Conservation (phyloP, 768 basidiomycete species). For the Lentinula lateritia region DNA sequence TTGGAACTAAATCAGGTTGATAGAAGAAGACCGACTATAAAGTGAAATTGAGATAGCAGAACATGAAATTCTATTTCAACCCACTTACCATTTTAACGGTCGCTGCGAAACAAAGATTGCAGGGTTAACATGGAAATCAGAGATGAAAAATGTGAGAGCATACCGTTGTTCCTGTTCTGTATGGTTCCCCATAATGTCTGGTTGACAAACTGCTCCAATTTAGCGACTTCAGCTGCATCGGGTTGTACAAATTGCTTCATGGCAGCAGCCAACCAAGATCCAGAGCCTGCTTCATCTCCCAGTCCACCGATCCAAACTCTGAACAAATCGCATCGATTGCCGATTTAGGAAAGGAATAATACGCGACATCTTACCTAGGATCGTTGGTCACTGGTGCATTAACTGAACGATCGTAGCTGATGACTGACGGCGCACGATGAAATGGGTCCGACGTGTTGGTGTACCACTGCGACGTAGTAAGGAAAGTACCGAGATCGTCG, state of each 20-base stretch:
- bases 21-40: constrained; percentile 46
- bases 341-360: not conserved
- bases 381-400: constrained; percentile 46
- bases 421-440: constrained; percentile 45
- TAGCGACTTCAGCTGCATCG: constrained; percentile 44
- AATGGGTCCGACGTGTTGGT: constrained; percentile 44
- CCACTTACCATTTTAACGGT: constrained; percentile 43
- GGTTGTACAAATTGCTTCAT: constrained; percentile 56
- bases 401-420: constrained; percentile 48
- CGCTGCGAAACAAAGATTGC: constrained; percentile 19
- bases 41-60: not conserved
- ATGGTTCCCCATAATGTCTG: constrained; percentile 43
- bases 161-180: constrained; percentile 39
- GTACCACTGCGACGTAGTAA: constrained; percentile 53
- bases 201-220: constrained; percentile 45
- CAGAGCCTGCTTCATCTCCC: constrained; percentile 57
- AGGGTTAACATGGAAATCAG: not conserved
- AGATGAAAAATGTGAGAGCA: constrained; percentile 19
- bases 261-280: constrained; percentile 49
- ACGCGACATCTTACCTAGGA: constrained; percentile 15
- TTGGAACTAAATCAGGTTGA: constrained; percentile 36
- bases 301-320: constrained; percentile 57
- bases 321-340: no score
- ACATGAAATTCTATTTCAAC: not conserved
- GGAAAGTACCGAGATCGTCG: constrained; percentile 46